These are phyloP conservation scores for Venturia oleaginea DNA, from an alignment of 2,329 filamentous ascomycete species.

Conservation along the genomic window DNA sequence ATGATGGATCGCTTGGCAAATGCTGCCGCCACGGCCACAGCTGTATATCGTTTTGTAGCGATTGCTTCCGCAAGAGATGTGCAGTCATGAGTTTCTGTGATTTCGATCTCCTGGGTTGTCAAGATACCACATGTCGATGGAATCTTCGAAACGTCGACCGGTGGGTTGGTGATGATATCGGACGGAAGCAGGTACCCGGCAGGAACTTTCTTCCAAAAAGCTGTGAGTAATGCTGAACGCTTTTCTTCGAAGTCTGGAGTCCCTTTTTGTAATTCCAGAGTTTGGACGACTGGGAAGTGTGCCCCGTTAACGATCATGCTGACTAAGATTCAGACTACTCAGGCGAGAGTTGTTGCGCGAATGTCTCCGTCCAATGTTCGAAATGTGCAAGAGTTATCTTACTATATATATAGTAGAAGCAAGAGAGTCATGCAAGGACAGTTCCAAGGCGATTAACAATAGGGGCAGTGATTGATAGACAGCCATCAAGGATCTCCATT, in stretches of 20 bases:
- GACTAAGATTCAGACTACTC: not conserved
- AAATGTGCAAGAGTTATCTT: not conserved
- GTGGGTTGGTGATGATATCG: slow-evolving; percentile 16
- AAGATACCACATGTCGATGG: slow-evolving; percentile 8
- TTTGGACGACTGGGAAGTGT: slow-evolving; percentile 14
- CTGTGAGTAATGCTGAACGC: slow-evolving; percentile 17
- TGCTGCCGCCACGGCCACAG: slow-evolving; percentile 30
- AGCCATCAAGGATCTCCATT: not conserved
- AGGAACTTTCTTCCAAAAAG: slow-evolving; percentile 15
- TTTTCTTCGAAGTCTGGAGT: slow-evolving; percentile 19
- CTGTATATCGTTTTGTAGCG: slow-evolving; percentile 26
- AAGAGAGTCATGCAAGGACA: not conserved
- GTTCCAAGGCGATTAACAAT: not conserved
- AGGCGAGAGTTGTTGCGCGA: not conserved
- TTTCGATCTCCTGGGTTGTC: slow-evolving; percentile 34
- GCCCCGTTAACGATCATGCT: not conserved
- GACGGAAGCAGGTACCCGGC: slow-evolving; percentile 9
- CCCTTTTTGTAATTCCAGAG: slow-evolving; percentile 17
- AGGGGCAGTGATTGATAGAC: not conserved
- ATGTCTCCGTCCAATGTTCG: not conserved
- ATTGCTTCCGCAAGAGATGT: slow-evolving; percentile 33
- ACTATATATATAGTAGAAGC: not conserved
- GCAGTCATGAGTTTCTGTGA: slow-evolving; percentile 36
- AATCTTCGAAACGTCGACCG: slow-evolving; percentile 19
- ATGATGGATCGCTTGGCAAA: slow-evolving; percentile 34